phyloP scores from a whole-genome alignment of 257 asterid species.

The Capsicum rhomboideum region DNA sequence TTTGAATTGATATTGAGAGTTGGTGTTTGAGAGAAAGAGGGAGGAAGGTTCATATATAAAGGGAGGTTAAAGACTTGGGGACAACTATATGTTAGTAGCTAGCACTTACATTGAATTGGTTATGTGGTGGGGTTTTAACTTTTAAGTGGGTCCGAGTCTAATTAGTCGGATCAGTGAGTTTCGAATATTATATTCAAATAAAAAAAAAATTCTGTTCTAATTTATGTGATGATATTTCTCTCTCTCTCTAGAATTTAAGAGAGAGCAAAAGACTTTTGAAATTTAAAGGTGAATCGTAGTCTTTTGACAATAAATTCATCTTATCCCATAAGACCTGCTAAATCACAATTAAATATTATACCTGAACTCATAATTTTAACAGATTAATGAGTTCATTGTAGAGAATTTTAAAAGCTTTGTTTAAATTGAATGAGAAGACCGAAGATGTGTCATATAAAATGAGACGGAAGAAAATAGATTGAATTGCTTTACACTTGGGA shows the following conservation, averaged over 20 bases:
- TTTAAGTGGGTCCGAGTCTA: background rate
- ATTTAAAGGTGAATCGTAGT: background rate
- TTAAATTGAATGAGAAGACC: too few relatives aligned
- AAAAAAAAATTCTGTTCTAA: background rate
- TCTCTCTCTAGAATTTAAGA: too few relatives aligned
- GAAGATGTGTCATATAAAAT: too few relatives aligned
- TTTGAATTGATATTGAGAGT: background rate
- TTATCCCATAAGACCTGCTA: too few relatives aligned
- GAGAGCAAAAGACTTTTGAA: background rate
- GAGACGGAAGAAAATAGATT: too few relatives aligned
- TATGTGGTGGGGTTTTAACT: background rate
- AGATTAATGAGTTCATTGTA: background rate
- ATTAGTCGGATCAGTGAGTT: background rate
- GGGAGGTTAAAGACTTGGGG: background rate
- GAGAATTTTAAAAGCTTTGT: background rate
- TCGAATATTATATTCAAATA: background rate
- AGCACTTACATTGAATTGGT: background rate
- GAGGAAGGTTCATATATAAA: slow-evolving; percentile 10
- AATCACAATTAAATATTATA: too few relatives aligned
- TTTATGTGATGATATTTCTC: background rate
- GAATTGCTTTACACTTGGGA: background rate
- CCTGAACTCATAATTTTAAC: background rate
- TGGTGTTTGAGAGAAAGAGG: background rate
- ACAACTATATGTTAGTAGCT: background rate
- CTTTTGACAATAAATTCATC: too few relatives aligned